phyloP scores from a whole-genome alignment of 768 basidiomycete genomes.

The Auricularia cornea region DNA sequence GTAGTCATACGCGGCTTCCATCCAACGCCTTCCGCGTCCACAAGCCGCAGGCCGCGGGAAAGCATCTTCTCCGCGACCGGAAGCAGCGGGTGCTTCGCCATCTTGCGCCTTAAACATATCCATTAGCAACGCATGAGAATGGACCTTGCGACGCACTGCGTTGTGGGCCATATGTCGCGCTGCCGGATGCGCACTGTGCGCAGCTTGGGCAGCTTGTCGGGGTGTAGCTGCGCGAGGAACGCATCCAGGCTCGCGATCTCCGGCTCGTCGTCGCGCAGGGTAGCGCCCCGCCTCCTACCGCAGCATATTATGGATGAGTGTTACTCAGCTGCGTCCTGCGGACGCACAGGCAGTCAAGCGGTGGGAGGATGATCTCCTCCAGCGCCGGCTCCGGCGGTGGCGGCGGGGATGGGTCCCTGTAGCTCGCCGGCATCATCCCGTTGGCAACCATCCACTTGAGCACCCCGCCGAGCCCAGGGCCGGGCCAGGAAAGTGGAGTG shows the following conservation, averaged over 20 bases:
- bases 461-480: not conserved
- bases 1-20: not conserved
- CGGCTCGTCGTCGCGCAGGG: no score
- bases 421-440: not conserved
- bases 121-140: no score
- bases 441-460: not conserved
- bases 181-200: no score
- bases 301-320: no score
- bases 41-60: not conserved
- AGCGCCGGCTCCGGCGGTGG: no score
- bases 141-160: no score
- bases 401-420: not conserved
- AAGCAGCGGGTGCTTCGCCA: not conserved
- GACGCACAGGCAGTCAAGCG: not conserved
- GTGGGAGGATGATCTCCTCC: not conserved
- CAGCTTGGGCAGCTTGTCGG: no score
- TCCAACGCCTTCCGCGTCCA: not conserved
- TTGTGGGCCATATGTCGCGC: no score
- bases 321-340: not conserved
- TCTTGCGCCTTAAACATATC: not conserved
- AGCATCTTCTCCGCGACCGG: not conserved
- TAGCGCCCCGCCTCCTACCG: no score
- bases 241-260: no score
- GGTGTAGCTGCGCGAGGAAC: no score
- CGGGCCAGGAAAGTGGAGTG: no score